These are phyloP conservation scores for Penicillium sp. DNA, from an alignment of 2,329 filamentous ascomycete genomes.

Conservation along the genomic window DNA sequence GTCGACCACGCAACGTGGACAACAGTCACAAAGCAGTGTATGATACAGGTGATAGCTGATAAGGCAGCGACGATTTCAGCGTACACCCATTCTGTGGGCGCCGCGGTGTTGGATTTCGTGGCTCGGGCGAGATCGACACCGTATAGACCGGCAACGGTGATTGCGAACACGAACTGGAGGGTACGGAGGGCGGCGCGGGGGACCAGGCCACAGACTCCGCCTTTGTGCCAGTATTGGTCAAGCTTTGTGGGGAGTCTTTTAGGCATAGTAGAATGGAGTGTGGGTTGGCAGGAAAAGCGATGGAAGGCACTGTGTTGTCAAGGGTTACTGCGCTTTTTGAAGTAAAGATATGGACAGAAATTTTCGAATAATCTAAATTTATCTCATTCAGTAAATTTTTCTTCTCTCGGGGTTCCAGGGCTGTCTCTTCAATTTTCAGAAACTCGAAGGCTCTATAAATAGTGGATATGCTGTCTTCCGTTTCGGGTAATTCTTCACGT, in stretches of 20 bases:
- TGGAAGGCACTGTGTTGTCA: neutral
- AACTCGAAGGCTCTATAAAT: neutral
- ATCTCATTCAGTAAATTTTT: too few species aligned
- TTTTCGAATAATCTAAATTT: neutral
- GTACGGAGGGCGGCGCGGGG: conserved; percentile 13
- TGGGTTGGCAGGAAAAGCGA: neutral
- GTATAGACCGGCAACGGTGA: conserved; percentile 19
- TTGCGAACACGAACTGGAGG: conserved; percentile 19
- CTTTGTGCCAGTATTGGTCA: conserved; percentile 17
- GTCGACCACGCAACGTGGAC: conserved; percentile 8
- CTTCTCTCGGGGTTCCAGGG: too few species aligned
- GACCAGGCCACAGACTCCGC: conserved; percentile 10
- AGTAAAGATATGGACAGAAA: neutral
- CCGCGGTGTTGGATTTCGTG: conserved; percentile 7
- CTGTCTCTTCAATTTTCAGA: too few species aligned
- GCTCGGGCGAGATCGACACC: conserved; percentile 19
- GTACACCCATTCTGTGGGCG: conserved; percentile 22
- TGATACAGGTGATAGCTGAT: conserved; percentile 15
- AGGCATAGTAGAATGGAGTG: neutral
- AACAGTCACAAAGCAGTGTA: conserved; percentile 10
- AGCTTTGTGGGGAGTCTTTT: neutral
- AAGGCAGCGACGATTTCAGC: conserved; percentile 16
- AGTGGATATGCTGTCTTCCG: neutral
- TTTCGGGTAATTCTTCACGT: neutral
- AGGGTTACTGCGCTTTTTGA: neutral